Evolutionary conservation across 2,329 filamentous ascomycete species (phyloP), one percentile per base, ranked within the genome.

Genomic region (Fusarium udum): DNA sequence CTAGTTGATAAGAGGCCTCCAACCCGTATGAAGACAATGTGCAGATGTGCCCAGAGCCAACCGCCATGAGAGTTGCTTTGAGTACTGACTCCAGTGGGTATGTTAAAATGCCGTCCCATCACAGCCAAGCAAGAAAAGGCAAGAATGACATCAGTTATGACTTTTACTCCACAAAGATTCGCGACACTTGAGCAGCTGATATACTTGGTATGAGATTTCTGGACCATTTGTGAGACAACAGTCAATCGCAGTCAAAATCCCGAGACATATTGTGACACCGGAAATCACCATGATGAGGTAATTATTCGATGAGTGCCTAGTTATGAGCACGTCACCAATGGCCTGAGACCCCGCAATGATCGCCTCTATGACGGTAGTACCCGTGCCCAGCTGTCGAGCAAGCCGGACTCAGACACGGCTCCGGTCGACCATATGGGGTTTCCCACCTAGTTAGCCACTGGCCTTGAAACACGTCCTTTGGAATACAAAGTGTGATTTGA

Each of bases 11-110:
- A 28, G 14, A n/a, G 22, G 26, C 28, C 20, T 28, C 18, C 4
- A 2, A 6, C 8, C 8, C 6, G 7, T 18, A 9, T 7, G 11
- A 9, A 13, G 24, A 16, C 6, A 26, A 3, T 7, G 5, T n/a
- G 7, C 24, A 53, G 34, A 18, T 5, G 4, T 36, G 3, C 4
- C 12, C n/a, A 52, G 18, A 18, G 15, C 20, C 9, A 28, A 13
- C 14, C 12, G 14, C 11, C 3, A 7, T 28, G 5, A 28, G 20
- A n/a, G 10, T n/a, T 28, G 10, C 14, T 28, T 8, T 6, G 10
- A 13, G 20, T 4, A 22, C 24, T 22, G 4, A n/a, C 7, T 26
- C 34, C 6, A 6, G 10, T 22, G 14, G 22, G 24, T 12, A 13
- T 16, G 20, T 39, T 2, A 22, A 39, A 28, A 37, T 37, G 7